Conservation (phyloP, 352 stramenopile genomes). For the Globisporangium radiosum region DNA sequence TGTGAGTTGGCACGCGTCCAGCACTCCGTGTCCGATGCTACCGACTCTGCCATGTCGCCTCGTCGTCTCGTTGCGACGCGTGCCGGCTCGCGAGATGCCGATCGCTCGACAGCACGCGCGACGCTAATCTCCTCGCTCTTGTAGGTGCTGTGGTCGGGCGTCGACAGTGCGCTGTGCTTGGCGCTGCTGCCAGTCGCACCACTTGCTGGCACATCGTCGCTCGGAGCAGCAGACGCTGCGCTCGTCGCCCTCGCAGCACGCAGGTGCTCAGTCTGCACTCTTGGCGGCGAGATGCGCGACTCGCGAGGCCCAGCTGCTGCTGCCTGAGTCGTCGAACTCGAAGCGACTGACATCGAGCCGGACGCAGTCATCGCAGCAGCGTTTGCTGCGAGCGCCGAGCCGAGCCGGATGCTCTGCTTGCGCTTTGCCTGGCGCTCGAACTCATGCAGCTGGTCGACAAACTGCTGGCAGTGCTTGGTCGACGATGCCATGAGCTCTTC, state of each 20-base stretch:
- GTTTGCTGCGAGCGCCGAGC: constrained; percentile 13
- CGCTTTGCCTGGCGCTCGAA: constrained; percentile 31
- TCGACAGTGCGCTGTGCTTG: neutral
- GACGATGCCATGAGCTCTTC: constrained; percentile 75
- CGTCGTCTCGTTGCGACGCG: neutral
- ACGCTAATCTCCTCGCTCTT: constrained; percentile 12
- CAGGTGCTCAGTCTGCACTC: neutral
- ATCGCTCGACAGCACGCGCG: neutral
- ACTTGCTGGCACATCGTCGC: neutral
- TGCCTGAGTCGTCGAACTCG: neutral
- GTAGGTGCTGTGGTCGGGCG: neutral
- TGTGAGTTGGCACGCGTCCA: neutral
- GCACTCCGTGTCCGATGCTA: neutral
- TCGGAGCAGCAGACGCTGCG: neutral
- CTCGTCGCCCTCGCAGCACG: neutral
- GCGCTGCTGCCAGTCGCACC: neutral
- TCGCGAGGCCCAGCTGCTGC: neutral
- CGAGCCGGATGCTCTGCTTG: constrained; percentile 22
- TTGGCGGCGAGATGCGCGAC: neutral
- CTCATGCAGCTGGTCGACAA: constrained; percentile 38
- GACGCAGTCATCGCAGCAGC: neutral
- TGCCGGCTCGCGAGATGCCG: neutral
- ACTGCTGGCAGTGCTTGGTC: constrained; percentile 52
- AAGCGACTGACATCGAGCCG: neutral
- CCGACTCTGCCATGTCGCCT: no score